Evolutionary conservation across 805 yeast species (phyloP), one percentile per base, ranked within the genome.

Genomic region (Wickerhamiella hasegawae): DNA sequence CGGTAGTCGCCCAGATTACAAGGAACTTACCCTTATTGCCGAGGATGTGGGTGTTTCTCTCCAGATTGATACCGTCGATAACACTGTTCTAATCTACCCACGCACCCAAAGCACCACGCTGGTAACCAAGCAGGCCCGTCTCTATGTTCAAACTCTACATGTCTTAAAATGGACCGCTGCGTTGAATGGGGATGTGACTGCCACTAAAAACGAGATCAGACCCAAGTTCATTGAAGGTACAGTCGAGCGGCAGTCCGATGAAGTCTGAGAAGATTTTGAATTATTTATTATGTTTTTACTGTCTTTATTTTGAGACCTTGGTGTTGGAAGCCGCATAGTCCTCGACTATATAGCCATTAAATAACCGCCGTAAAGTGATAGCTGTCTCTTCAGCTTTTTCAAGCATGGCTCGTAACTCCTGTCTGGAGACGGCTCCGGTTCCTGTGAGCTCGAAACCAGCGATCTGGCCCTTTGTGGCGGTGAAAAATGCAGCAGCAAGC

Each of bases 311-410:
- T n/a, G n/a, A n/a, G n/a, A n/a, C n/a, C n/a, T n/a, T 8, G 24
- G 10, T 26, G 15, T 11, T 6, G n/a, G 10, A 8, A n/a, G n/a
- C 16, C 5, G 40, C 45, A 28, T 47, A 47, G 39, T 45, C 48
- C 36, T 48, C 52, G 3, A 48, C 37, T 1, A 48, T 28, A 33
- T 40, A 44, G 6, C 47, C 41, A 17, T 45, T 41, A 30, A 48
- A 41, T 14, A 45, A 32, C 25, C 32, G 32, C n/a, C 51, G 40
- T 17, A 44, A 32, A 28, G 40, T 34, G 17, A 15, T 18, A 4
- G 49, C 48, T 1, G 46, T 42, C 18, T 34, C 33, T 28, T 39
- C 39, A 14, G 49, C 46, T 10, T 38, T 40, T 18, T 28, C 38
- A 3, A 48, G 36, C 35, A 48, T 30, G 10, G 27, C 23, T 10